Base-by-base conservation (phyloP, 306 rosid genomes). In the Parietaria judaica region DNA sequence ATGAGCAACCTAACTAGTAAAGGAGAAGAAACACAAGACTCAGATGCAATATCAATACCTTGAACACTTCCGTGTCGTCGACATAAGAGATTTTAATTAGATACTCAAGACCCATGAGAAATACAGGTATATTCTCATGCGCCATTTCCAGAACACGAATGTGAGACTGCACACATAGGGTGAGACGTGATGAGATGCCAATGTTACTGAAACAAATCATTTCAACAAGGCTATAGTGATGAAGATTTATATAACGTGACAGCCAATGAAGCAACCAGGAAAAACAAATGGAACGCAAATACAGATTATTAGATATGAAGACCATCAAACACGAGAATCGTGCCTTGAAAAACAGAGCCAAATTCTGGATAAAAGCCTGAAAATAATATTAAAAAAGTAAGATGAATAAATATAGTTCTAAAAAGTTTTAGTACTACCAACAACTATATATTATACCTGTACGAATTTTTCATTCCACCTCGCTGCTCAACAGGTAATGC, bases 401-500 rank as follows among this genome's bases (percentile, higher is more conserved):
- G n/a, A 60, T 14, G 31, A 17, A 66, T 6, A 49, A 49, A 49
- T 11, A 7, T n/a, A 49, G 5, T 4, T 49, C 15, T 49, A 5
- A 4, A 49, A 14, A 62, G 48, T 48, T 3, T n/a, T n/a, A n/a
- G 55, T 15, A 23, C 57, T 62, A 63, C 8, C 13, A 46, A 7
- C 50, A 46, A 23, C 31, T n/a, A n/a, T n/a, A n/a, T 23, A 23
- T 23, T 88, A 70, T 88, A n/a, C n/a, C n/a, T n/a, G n/a, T n/a
- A n/a, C n/a, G n/a, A 94, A 79, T 94, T 94, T 70, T 94, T 94
- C 99, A 88, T 94, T 71, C 99, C 99, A 64, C 88, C 99, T 48
- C 99, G 82, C 76, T 94, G 97, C 71, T 94, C 97, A 59, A 77
- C 97, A 9, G 99, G 99, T 64, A 94, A 77, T 14, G 96, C 99